A percentile compares a stretch with the other conserved stretches of the same genome.
phyloP scores from a whole-genome alignment of 2,329 filamentous ascomycete species.

The Aspergillus glaucus region DNA sequence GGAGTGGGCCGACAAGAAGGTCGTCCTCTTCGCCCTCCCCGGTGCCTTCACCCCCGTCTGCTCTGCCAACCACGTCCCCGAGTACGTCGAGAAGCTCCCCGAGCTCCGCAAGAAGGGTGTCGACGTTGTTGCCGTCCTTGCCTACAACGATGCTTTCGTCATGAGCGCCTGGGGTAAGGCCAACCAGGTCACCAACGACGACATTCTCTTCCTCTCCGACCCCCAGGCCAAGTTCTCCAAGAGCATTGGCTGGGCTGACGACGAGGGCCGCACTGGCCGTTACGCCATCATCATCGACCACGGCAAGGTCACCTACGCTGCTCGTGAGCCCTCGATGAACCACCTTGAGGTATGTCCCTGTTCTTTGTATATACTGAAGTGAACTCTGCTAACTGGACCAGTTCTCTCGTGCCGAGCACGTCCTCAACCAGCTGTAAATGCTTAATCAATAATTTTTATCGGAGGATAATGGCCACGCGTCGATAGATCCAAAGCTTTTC shows the following conservation, averaged over 20 bases:
- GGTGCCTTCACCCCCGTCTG: slow-evolving; percentile 84
- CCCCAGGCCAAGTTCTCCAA: slow-evolving; percentile 66
- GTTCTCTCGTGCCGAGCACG: slow-evolving; percentile 35
- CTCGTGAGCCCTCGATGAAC: slow-evolving; percentile 55
- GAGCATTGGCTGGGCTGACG: slow-evolving; percentile 67
- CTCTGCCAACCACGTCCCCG: slow-evolving; percentile 72
- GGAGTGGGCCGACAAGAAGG: slow-evolving; percentile 65
- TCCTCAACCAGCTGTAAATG: slow-evolving; percentile 34
- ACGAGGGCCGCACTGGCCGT: slow-evolving; percentile 66
- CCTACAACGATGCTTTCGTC: slow-evolving; percentile 78
- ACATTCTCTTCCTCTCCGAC: slow-evolving; percentile 73
- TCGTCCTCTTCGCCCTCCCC: slow-evolving; percentile 63
- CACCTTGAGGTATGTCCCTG: slow-evolving; percentile 32
- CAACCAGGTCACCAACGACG: slow-evolving; percentile 67
- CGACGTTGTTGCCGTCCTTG: slow-evolving; percentile 73
- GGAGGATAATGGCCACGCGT: slow-evolving; percentile 12
- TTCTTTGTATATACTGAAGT: background rate
- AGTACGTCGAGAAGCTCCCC: slow-evolving; percentile 66
- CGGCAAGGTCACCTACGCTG: slow-evolving; percentile 76
- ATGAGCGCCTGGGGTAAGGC: slow-evolving; percentile 90
- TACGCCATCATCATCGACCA: slow-evolving; percentile 78
- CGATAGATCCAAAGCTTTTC: slow-evolving; percentile 2
- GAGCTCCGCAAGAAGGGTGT: slow-evolving; percentile 74
- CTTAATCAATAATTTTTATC: slow-evolving; percentile 5
- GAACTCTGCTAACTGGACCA: slow-evolving; percentile 11